A percentile compares a stretch with the other conserved stretches of the same genome.
Conservation (phyloP, 345 rosid species). For the Punica granatum region DNA sequence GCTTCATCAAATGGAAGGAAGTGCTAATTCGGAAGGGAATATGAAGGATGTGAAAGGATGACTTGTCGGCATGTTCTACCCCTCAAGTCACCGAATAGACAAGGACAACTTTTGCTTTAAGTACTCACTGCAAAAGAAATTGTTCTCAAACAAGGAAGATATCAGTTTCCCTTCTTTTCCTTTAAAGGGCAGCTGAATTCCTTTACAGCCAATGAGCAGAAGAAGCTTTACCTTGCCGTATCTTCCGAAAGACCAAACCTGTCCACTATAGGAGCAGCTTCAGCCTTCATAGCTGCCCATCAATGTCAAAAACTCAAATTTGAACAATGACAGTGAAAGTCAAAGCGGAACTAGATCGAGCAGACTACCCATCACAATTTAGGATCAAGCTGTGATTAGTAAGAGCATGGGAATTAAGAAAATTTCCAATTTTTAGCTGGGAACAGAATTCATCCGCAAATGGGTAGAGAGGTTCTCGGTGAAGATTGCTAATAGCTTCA, state of each 20-base stretch:
- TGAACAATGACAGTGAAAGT: not conserved
- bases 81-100: too few species aligned
- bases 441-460: too few species aligned
- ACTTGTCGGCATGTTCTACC: not conserved
- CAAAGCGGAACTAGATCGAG: not conserved
- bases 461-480: too few species aligned
- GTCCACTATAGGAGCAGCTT: conserved; percentile 70
- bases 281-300: conserved; percentile 73
- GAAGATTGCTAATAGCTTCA: too few species aligned
- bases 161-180: not conserved
- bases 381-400: not conserved
- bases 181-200: not conserved
- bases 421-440: not conserved
- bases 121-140: not conserved
- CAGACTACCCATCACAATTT: not conserved
- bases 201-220: not conserved
- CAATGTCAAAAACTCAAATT: not conserved
- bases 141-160: not conserved
- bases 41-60: not conserved
- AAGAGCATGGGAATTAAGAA: not conserved
- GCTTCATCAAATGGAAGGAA: not conserved
- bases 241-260: conserved; percentile 53
- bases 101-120: not conserved
- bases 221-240: conserved; percentile 44
- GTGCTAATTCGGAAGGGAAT: not conserved